A percentile compares a stretch with the other conserved stretches of the same genome.
Conservation (phyloP, 306 rosid genomes). For the Comarum palustre region DNA sequence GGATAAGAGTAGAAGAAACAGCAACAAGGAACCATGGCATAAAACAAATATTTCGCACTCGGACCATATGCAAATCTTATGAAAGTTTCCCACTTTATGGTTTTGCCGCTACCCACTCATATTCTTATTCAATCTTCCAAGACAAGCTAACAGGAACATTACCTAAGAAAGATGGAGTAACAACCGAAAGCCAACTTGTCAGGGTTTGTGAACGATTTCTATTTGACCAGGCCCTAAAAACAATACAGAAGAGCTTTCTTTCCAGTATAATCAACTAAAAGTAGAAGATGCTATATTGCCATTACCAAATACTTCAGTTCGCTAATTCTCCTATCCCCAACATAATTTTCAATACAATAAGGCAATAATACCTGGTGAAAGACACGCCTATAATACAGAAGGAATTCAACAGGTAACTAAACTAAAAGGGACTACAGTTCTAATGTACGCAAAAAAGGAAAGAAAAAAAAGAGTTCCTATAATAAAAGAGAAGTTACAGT, state of each 20-base stretch:
- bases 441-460: background rate
- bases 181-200: background rate
- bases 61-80: conserved; percentile 28
- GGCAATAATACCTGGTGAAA: background rate
- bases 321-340: background rate
- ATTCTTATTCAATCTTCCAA: conserved; percentile 16
- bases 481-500: conserved; percentile 9
- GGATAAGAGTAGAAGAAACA: conserved; percentile 25
- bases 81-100: conserved; percentile 19
- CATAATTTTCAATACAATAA: background rate
- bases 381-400: background rate
- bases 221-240: background rate
- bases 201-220: background rate
- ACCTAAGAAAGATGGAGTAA: conserved; percentile 3
- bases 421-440: background rate
- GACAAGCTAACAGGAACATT: conserved; percentile 2
- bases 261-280: background rate
- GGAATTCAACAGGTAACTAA: background rate
- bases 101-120: conserved; percentile 42
- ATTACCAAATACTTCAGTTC: background rate
- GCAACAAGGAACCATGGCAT: conserved; percentile 22
- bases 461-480: background rate
- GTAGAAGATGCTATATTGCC: background rate
- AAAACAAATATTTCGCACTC: conserved; percentile 61
- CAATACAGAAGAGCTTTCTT: background rate